Percentiles rank a stretch among this genome's conserved stretches.
Evolutionary conservation across 192 early-diverging fungal species (phyloP).

Genomic region (Coemansia aciculifera): DNA sequence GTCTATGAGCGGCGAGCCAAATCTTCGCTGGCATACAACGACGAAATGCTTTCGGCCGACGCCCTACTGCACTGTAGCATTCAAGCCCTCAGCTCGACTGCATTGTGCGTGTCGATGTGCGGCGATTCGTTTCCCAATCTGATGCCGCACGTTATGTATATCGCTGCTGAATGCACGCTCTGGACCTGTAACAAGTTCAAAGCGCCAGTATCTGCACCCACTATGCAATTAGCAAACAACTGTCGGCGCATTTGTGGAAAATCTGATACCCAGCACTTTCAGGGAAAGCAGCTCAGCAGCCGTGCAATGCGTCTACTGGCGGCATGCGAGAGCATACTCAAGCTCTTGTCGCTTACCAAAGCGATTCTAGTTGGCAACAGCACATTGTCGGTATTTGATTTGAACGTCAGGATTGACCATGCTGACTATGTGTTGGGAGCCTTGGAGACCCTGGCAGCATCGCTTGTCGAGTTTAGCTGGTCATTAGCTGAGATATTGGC

Average conservation of each 20-base stretch:
- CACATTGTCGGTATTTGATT: constrained; percentile 2
- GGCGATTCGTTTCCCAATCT: constrained; percentile 26
- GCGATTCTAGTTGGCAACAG: constrained; percentile 16
- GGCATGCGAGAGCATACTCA: constrained; percentile 32
- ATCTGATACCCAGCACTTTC: background rate
- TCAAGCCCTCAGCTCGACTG: constrained; percentile 36
- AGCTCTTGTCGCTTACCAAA: constrained; percentile 28
- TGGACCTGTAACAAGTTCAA: constrained; percentile 33
- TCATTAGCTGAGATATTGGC: constrained; percentile 34
- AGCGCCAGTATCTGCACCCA: background rate
- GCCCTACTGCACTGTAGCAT: constrained; percentile 23
- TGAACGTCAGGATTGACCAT: constrained; percentile 15
- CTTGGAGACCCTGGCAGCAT: constrained; percentile 32
- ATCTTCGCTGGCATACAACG: constrained; percentile 34
- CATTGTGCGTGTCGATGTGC: constrained; percentile 30
- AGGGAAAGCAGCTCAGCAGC: constrained; percentile 30
- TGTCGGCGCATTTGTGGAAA: background rate
- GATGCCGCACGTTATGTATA: constrained; percentile 35
- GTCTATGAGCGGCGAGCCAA: constrained; percentile 37
- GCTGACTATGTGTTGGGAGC: constrained; percentile 6
- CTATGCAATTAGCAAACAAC: background rate
- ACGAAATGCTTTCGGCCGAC: constrained; percentile 31
- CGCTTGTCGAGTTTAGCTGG: constrained; percentile 51
- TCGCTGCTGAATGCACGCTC: constrained; percentile 33
- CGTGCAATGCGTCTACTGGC: constrained; percentile 43